Evolutionary conservation across 2,329 filamentous ascomycete genomes (phyloP), one percentile per base, ranked within the genome.

Genomic region (Diaporthe batatas): DNA sequence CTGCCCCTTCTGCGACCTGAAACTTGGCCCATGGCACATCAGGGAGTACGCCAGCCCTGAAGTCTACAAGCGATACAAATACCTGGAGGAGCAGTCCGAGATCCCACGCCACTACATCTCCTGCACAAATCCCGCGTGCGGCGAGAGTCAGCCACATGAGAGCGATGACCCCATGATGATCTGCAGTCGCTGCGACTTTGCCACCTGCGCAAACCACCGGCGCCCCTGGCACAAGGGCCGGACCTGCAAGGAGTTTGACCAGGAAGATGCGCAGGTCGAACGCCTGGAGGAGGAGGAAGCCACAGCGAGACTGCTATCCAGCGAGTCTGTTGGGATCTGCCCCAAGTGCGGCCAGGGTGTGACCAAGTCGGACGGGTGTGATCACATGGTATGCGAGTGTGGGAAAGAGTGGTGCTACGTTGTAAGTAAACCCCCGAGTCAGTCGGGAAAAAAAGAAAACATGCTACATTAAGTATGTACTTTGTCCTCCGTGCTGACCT

Each of bases 211-310:
- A 5, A 74, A 62, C 39, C 73, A 74, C 34, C 42, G 67, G 6
- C 73, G 73, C 21, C 73, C 73, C 6, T 74, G 73, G 73, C 73
- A 74, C 18, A 12, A 71, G 1, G 70, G 70, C 2, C 73, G 68
- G 53, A 74, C 73, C 29, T 74, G 73, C 12, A 7, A 34, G 16
- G 73, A 72, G 67, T 74, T 70, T 3, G 73, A 74, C 32, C 39
- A 49, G 18, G 73, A 74, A 23, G 65, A 68, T 29, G 73, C 25
- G 2, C 73, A 74, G 71, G 57, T 74, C 6, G 73, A 74, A 47
- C 73, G 71, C 16, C 39, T 74, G 36, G 73, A 74, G 44, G 73
- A 74, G 47, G 73, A 74, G 39, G 73, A 74, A 51, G 73, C 73
- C 34, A 74, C 73, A 2, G 73, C 73, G 12, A 72, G 57, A 59